Evolutionary conservation across 768 basidiomycete genomes (phyloP).

Genomic region (Mycena chlorophos): DNA sequence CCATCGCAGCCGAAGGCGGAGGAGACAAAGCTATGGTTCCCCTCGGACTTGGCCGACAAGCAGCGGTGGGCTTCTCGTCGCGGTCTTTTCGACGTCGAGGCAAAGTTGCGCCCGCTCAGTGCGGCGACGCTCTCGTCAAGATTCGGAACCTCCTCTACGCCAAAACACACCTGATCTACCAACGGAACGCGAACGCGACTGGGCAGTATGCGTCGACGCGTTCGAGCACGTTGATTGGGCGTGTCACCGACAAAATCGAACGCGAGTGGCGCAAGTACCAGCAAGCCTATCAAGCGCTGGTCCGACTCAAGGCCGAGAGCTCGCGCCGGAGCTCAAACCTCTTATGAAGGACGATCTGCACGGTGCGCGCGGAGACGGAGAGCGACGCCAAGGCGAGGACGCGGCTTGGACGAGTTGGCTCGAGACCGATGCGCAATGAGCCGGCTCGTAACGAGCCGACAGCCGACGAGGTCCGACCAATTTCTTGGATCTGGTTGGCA

Average conservation of each 20-base stretch:
- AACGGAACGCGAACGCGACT: not conserved
- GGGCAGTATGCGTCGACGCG: not conserved
- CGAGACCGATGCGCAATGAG: not conserved
- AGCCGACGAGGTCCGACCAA: not conserved
- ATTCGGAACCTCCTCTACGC: slow-evolving; percentile 6
- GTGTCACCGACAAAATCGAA: not conserved
- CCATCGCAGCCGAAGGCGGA: not conserved
- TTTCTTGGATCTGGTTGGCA: slow-evolving; percentile 17
- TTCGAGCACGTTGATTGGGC: not conserved
- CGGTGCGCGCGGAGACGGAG: not conserved
- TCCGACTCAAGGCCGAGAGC: not conserved
- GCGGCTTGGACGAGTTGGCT: not conserved
- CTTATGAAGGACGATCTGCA: not conserved
- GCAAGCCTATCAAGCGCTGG: not conserved
- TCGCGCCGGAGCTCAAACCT: not conserved
- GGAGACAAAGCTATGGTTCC: slow-evolving; percentile 9
- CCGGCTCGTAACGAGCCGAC: not conserved
- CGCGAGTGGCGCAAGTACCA: not conserved
- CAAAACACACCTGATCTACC: slow-evolving; percentile 2
- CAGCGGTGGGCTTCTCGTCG: not conserved
- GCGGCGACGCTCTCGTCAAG: not conserved
- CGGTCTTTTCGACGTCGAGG: slow-evolving; percentile 4
- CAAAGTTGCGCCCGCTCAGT: slow-evolving; percentile 8
- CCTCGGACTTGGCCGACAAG: not conserved
- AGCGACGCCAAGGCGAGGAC: not conserved